Conservation (phyloP, 805 yeast species). For the Candida ipomoeae region DNA sequence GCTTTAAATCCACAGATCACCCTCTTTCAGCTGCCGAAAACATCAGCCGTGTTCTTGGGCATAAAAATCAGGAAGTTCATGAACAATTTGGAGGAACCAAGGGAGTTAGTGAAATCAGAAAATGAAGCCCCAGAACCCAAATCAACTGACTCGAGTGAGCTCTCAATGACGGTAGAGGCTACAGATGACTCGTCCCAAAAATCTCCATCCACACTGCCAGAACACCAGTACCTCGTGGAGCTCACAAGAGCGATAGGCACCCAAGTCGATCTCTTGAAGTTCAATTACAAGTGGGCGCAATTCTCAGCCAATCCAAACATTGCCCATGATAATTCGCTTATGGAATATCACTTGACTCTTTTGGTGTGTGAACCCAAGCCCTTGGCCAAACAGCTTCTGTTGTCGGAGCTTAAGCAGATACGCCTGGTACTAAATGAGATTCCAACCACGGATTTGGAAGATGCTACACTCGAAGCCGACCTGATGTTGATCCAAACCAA, state of each 20-base stretch:
- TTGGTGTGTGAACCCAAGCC: conserved; percentile 14
- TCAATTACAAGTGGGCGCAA: conserved; percentile 8
- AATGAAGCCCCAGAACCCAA: not conserved
- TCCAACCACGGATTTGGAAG: not conserved
- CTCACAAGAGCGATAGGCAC: conserved; percentile 10
- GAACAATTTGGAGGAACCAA: not conserved
- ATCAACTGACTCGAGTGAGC: not conserved
- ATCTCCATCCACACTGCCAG: not conserved
- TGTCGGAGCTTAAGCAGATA: not conserved
- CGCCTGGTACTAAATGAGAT: not conserved
- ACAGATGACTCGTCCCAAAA: not conserved
- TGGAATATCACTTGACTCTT: conserved; percentile 15
- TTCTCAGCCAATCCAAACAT: conserved; percentile 2
- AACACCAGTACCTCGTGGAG: conserved; percentile 8
- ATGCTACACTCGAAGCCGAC: conserved; percentile 3
- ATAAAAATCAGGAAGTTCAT: conserved; percentile 6
- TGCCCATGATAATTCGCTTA: not conserved
- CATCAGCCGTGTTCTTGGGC: conserved; percentile 15
- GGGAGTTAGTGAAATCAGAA: not conserved
- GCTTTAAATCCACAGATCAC: conserved; percentile 1
- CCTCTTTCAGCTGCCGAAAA: conserved; percentile 5
- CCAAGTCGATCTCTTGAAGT: conserved; percentile 9
- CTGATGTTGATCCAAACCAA: conserved; percentile 1
- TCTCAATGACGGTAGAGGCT: not conserved
- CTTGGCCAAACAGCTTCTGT: conserved; percentile 2